These are phyloP conservation scores for Petasospora fabianii DNA, from an alignment of 1,139 yeast genomes.

Conservation along the genomic window DNA sequence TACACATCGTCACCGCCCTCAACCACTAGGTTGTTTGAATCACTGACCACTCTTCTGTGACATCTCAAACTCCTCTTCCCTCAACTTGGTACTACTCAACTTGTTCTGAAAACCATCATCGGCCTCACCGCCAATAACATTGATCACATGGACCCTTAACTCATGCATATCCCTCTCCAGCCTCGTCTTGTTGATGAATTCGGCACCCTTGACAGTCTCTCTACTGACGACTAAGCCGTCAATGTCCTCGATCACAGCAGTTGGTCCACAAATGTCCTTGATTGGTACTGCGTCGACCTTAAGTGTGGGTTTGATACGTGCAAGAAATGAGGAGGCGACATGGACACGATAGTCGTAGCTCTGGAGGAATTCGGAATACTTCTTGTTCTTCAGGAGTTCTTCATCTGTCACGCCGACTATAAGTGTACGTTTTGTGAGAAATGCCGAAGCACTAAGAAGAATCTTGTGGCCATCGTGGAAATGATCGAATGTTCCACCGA, in stretches of 20 bases:
- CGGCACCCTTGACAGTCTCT: slow-evolving; percentile 79
- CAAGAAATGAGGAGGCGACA: slow-evolving; percentile 47
- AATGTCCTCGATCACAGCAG: slow-evolving; percentile 71
- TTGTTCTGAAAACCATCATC: slow-evolving; percentile 66
- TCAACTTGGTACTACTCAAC: slow-evolving; percentile 68
- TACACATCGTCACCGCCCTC: no score
- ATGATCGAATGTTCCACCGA: slow-evolving; percentile 98
- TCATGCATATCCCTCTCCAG: slow-evolving; percentile 48
- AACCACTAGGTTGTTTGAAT: no score
- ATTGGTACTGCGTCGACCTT: slow-evolving; percentile 51
- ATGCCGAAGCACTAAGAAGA: slow-evolving; percentile 69
- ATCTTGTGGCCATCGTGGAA: slow-evolving; percentile 94
- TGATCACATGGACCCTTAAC: slow-evolving; percentile 57
- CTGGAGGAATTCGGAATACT: slow-evolving; percentile 64
- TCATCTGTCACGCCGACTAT: slow-evolving; percentile 86
- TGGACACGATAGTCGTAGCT: slow-evolving; percentile 48
- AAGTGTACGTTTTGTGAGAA: slow-evolving; percentile 48
- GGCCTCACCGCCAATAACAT: slow-evolving; percentile 64
- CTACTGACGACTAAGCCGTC: slow-evolving; percentile 77
- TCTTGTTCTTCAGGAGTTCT: slow-evolving; percentile 69
- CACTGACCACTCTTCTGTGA: slow-evolving; percentile 1
- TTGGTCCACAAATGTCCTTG: slow-evolving; percentile 91
- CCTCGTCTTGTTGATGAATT: slow-evolving; percentile 63
- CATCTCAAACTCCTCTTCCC: slow-evolving; percentile 25
- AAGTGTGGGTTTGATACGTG: slow-evolving; percentile 42